Percentiles rank a stretch among this genome's conserved stretches.
Evolutionary conservation across 2,329 filamentous ascomycete genomes (phyloP).

Genomic region (Xenoacremonium recifei): DNA sequence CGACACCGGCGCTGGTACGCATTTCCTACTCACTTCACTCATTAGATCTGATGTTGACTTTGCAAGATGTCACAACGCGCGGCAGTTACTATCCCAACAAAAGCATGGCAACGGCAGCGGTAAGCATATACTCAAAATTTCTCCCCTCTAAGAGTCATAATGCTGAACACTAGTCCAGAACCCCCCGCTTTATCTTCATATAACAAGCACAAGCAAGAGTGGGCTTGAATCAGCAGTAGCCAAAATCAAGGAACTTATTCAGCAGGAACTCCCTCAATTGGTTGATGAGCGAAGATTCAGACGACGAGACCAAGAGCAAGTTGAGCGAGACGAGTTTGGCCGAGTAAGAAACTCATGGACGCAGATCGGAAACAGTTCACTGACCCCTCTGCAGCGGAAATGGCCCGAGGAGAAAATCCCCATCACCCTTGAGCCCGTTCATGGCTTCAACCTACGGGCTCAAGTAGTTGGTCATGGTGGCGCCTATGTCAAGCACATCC

Average conservation of each 20-base stretch:
- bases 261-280: constrained; percentile 91
- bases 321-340: constrained; percentile 89
- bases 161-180: constrained; percentile 53
- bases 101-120: constrained; percentile 90
- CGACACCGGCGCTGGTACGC: constrained; percentile 99
- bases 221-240: constrained; percentile 86
- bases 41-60: constrained; percentile 57
- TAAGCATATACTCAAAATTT: constrained; percentile 49
- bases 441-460: constrained; percentile 92
- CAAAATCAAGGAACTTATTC: constrained; percentile 92
- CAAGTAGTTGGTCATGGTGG: constrained; percentile 95
- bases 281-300: constrained; percentile 93
- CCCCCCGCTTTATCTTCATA: constrained; percentile 89
- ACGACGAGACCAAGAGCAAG: constrained; percentile 73
- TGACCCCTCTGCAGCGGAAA: constrained; percentile 68
- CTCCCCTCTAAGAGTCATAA: background rate
- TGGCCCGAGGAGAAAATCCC: constrained; percentile 97
- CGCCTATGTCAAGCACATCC: constrained; percentile 96
- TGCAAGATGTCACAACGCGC: constrained; percentile 93
- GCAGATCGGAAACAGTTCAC: no score
- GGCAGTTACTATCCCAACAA: constrained; percentile 98
- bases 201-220: constrained; percentile 88
- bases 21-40: constrained; percentile 36
- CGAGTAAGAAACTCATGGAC: constrained; percentile 70
- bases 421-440: constrained; percentile 85